Base-by-base conservation (phyloP, 1,284 basidiomycete species). In the Exobasidium rhododendri region DNA sequence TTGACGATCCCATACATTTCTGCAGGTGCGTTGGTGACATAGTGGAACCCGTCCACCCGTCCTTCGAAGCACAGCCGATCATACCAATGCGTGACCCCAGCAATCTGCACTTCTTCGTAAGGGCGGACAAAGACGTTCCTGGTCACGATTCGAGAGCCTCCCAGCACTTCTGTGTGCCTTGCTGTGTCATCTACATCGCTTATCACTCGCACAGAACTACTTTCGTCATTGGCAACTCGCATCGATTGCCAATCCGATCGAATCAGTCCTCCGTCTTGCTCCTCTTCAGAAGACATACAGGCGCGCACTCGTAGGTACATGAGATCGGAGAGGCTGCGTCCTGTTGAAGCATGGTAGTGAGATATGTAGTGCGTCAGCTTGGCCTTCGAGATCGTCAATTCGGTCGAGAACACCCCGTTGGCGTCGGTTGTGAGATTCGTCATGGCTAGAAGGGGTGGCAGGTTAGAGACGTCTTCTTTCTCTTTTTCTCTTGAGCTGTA, bases 111-210 rank as follows among this genome's bases (percentile, higher is more conserved):
- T 57, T 96, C 91, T 56, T 85, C 82, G 40, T 91, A 70, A n/a
- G 81, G 78, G 3, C 82, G 76, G 47, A 82, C 83, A 57, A 84
- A 84, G 40, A 83, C 83, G 64, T 84, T 84, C 5, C 83, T 78
- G 47, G 77, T 66, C 30, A 80, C 77, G 29, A 80, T 65, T 64
- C 75, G 74, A 13, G 76, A 73, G 4, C 81, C 80, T 5, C 68
- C 72, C 0, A 79, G 65, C 2, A 81, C 78, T 31, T 80, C 74
- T 1, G 80, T 80, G 53, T 76, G 70, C 55, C 94, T 97, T 66
- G 96, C 85, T 0, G 94, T 97, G 79, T 97, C 94, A 78, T 97
- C 94, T 49, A 97, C 89, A 75, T 97, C 94, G 0, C 91, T 94
- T 32, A 97, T 88, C 58, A 96, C 84, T 6, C 90, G 86, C 13